Conservation (phyloP, 179 eudicot genomes). For the Carnegiea gigantea region DNA sequence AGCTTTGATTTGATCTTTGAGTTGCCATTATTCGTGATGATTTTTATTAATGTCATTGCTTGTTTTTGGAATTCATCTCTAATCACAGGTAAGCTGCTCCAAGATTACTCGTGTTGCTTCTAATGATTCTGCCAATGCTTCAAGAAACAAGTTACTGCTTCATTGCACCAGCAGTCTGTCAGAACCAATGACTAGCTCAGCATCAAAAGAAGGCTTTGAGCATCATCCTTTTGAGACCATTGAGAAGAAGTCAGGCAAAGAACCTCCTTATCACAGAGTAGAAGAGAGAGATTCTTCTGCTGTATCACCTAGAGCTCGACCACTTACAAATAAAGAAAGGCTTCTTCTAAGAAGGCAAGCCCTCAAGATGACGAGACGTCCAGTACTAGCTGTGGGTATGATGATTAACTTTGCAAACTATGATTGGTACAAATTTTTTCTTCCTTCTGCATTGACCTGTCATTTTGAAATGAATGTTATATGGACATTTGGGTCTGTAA, state of each 20-base stretch:
- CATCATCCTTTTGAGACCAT: slow-evolving; percentile 15
- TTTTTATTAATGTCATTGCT: slow-evolving; percentile 3
- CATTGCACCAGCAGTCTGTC: slow-evolving; percentile 28
- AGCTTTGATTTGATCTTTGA: neutral
- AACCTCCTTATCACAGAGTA: slow-evolving; percentile 24
- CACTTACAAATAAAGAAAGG: slow-evolving; percentile 88
- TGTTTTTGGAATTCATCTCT: slow-evolving; percentile 14
- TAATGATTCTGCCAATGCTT: slow-evolving; percentile 25
- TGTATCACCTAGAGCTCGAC: slow-evolving; percentile 41
- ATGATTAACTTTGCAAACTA: slow-evolving; percentile 2
- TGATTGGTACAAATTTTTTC: neutral
- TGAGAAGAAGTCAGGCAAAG: slow-evolving; percentile 19
- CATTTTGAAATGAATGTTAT: neutral
- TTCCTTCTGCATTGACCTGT: slow-evolving; percentile 1
- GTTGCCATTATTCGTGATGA: slow-evolving; percentile 1
- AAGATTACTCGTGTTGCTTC: slow-evolving; percentile 26
- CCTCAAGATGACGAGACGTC: slow-evolving; percentile 66
- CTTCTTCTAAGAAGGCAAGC: slow-evolving; percentile 88
- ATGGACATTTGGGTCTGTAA: neutral
- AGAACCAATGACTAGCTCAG: slow-evolving; percentile 20
- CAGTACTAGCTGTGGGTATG: slow-evolving; percentile 89
- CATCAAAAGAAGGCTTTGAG: slow-evolving; percentile 23
- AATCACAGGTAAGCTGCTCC: slow-evolving; percentile 28
- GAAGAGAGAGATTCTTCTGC: slow-evolving; percentile 21
- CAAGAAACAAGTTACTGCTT: slow-evolving; percentile 21